These are phyloP conservation scores for Phaeosphaeriaceae sp. DNA, from an alignment of 2,329 filamentous ascomycete species.

Conservation along the genomic window DNA sequence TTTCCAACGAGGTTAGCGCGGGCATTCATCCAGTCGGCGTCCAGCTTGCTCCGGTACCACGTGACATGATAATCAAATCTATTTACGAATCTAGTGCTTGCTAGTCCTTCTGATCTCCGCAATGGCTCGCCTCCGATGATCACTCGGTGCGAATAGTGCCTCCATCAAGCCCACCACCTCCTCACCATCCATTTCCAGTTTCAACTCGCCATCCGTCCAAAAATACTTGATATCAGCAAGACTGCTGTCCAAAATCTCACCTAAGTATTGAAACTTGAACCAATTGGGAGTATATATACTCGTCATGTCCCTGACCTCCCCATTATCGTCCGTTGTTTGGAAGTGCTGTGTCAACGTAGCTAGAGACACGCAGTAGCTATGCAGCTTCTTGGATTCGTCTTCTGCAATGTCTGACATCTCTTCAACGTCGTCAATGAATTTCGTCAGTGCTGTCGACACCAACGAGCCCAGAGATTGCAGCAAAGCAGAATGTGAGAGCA, in stretches of 20 bases:
- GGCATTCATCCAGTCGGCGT: slow-evolving; percentile 28
- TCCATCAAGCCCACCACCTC: slow-evolving; percentile 69
- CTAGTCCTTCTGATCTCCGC: slow-evolving; percentile 57
- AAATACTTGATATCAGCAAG: slow-evolving; percentile 70
- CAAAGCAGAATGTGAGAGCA: slow-evolving; percentile 65
- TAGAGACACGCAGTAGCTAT: slow-evolving; percentile 62
- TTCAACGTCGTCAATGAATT: slow-evolving; percentile 67
- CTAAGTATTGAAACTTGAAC: slow-evolving; percentile 69
- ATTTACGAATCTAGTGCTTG: slow-evolving; percentile 18
- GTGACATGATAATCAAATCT: not conserved
- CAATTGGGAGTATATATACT: slow-evolving; percentile 68
- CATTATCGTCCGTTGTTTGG: slow-evolving; percentile 51
- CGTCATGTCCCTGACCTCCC: slow-evolving; percentile 59
- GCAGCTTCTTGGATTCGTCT: slow-evolving; percentile 65
- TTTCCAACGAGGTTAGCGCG: slow-evolving; percentile 39
- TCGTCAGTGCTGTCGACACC: slow-evolving; percentile 62
- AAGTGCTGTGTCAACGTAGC: slow-evolving; percentile 65
- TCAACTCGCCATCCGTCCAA: slow-evolving; percentile 69
- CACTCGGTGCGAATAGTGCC: slow-evolving; percentile 68
- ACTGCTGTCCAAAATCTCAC: slow-evolving; percentile 67
- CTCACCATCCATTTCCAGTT: slow-evolving; percentile 65
- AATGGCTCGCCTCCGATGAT: slow-evolving; percentile 64
- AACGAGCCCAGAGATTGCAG: slow-evolving; percentile 68
- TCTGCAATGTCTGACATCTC: slow-evolving; percentile 70
- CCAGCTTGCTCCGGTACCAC: slow-evolving; percentile 22